Evolutionary conservation across 768 basidiomycete species (phyloP), one percentile per base, ranked within the genome.

Genomic region (Tylopilus subfusipes): DNA sequence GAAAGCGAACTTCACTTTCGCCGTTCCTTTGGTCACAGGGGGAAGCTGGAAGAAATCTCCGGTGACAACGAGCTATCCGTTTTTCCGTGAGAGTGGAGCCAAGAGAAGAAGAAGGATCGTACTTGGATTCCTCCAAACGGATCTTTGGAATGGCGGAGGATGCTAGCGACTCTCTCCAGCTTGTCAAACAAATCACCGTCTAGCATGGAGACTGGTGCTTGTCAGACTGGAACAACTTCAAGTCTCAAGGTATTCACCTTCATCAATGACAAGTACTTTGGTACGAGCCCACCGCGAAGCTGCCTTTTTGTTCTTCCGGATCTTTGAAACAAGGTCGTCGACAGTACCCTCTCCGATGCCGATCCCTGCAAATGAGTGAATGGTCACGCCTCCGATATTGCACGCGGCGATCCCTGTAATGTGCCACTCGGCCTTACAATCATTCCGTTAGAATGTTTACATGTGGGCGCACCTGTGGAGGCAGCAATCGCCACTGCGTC

Each of bases 11-110:
- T 86, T 92, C 40, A 90, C 82, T 49, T 71, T 58, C 0, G 67
- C 67, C n/a, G 66, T 52, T 24, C 79, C 76, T 68, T 86, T 94
- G 8, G 77, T 76, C 0, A 98, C 94, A 2, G 97, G 97, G 0
- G 97, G 97, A 5, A 99, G 81, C 68, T 99, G 96, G 75, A 98
- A 98, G 75, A 98, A 98, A 67, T 99, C 97, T 9, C 97, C 97
- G 2, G 94, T 96, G 22, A 98, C 86, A 55, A 98, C 78, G 38
- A 98, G 73, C 90, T 93, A 65, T 42, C 43, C 42, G 40, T 19
- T 48, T n/a, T 25, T 33, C 16, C 10, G 29, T 60, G 10, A 50
- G 53, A 16, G 51, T 24, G 5, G 27, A 39, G 13, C 22, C 19
- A 50, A 36, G 44, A 19, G 29, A 42, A 31, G 25, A 18, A 39